Conservation (phyloP, 2,329 filamentous ascomycete species). For the Xylariaceae sp. region DNA sequence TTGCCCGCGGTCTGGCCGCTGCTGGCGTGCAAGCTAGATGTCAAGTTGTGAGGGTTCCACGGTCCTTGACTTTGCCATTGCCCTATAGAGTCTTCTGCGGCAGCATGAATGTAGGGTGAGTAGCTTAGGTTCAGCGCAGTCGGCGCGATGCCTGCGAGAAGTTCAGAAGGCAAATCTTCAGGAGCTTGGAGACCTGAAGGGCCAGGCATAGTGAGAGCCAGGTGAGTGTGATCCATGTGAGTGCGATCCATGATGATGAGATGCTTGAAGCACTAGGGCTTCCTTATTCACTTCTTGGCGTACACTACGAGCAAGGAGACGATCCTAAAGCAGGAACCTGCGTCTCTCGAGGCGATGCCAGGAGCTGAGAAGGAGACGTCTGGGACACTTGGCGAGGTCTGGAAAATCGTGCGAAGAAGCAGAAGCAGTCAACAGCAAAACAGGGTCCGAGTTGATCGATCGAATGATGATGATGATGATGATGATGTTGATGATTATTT, state of each 20-base stretch:
- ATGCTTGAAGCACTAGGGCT: neutral
- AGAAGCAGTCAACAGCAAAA: neutral
- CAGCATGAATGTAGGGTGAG: conserved; percentile 1
- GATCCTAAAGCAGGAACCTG: neutral
- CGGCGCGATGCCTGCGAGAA: conserved; percentile 7
- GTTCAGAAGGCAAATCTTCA: conserved; percentile 19
- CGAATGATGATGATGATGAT: neutral
- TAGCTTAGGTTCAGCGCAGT: conserved; percentile 9
- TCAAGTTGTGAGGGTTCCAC: conserved; percentile 38
- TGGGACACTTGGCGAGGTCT: neutral
- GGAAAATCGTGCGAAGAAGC: neutral
- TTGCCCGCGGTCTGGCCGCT: conserved; percentile 27
- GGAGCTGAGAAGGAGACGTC: neutral
- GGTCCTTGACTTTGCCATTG: conserved; percentile 39
- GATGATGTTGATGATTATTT: neutral
- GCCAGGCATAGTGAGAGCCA: conserved; percentile 21
- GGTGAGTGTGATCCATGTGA: conserved; percentile 13
- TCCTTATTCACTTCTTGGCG: neutral
- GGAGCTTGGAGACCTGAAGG: conserved; percentile 16
- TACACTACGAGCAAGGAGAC: neutral
- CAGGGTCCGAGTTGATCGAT: neutral
- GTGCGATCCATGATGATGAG: conserved; percentile 14
- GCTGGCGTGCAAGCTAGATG: conserved; percentile 31
- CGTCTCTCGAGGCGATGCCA: neutral
- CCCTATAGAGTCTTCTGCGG: conserved; percentile 24